A percentile compares a stretch with the other conserved stretches of the same genome.
These are phyloP conservation scores for Tetrapyrgos nigripes DNA, from an alignment of 1,284 basidiomycete genomes.

Conservation along the genomic window DNA sequence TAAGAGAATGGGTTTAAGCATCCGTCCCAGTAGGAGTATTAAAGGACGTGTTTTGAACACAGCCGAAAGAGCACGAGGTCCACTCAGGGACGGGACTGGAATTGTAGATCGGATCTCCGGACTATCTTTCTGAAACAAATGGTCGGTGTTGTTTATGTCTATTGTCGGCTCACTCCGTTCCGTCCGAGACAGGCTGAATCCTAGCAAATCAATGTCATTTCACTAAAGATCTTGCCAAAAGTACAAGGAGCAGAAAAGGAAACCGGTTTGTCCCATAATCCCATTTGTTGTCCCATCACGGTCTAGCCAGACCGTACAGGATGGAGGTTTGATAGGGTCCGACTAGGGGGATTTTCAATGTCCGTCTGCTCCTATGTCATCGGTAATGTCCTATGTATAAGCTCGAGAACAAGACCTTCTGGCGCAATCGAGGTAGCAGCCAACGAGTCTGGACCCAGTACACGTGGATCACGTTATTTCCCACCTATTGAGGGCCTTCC, in stretches of 20 bases:
- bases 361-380: no score
- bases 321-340: not conserved
- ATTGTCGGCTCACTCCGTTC: not conserved
- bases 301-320: not conserved
- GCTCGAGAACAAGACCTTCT: no score
- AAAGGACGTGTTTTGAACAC: constrained; percentile 20
- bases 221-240: not conserved
- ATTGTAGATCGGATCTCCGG: constrained; percentile 15
- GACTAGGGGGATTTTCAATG: not conserved
- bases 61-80: constrained; percentile 21
- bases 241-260: not conserved
- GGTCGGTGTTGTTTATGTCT: not conserved
- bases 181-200: not conserved
- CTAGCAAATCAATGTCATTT: not conserved
- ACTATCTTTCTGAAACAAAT: constrained; percentile 1
- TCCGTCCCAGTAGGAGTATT: constrained; percentile 13
- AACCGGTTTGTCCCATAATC: not conserved
- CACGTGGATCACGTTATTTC: no score
- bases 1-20: constrained; percentile 9
- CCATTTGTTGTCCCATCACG: not conserved
- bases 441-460: no score
- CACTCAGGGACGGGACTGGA: constrained; percentile 10
- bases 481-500: no score
- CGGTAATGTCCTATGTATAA: no score
- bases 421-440: no score